Evolutionary conservation across 352 stramenopile species (phyloP).

Genomic region (Pythium biforme): DNA sequence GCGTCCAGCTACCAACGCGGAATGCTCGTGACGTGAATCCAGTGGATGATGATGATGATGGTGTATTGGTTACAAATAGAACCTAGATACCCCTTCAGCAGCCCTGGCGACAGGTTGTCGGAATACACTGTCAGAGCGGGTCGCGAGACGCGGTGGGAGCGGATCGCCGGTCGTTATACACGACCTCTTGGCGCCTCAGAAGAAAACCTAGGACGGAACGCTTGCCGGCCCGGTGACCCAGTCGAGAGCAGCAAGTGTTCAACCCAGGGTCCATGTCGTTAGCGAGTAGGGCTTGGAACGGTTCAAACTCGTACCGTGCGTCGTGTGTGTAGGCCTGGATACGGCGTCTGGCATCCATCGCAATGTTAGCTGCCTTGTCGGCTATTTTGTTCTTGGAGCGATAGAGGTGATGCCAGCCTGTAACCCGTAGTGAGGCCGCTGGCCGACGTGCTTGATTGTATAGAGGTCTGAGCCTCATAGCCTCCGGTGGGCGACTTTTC

Average conservation of each 20-base stretch:
- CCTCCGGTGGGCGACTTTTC: neutral
- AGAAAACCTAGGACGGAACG: too few species aligned
- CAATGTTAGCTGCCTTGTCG: neutral
- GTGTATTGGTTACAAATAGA: too few species aligned
- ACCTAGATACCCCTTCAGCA: too few species aligned
- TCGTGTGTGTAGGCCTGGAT: neutral
- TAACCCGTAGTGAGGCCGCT: constrained; percentile 1
- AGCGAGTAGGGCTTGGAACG: neutral
- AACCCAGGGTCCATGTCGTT: neutral
- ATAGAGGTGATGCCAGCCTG: neutral
- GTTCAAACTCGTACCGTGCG: neutral
- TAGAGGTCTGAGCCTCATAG: neutral
- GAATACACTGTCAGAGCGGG: too few species aligned
- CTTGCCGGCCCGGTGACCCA: too few species aligned
- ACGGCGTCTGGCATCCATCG: neutral
- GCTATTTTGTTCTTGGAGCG: neutral
- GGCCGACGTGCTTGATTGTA: neutral
- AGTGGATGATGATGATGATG: too few species aligned
- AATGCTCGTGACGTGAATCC: too few species aligned
- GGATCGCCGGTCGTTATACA: too few species aligned
- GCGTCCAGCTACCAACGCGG: too few species aligned
- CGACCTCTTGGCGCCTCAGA: too few species aligned
- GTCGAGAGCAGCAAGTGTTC: neutral
- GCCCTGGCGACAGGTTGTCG: too few species aligned
- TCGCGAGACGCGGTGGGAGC: too few species aligned